A percentile compares a stretch with the other conserved stretches of the same genome.
Conservation (phyloP, 306 rosid species). For the Carpinus fangiana region DNA sequence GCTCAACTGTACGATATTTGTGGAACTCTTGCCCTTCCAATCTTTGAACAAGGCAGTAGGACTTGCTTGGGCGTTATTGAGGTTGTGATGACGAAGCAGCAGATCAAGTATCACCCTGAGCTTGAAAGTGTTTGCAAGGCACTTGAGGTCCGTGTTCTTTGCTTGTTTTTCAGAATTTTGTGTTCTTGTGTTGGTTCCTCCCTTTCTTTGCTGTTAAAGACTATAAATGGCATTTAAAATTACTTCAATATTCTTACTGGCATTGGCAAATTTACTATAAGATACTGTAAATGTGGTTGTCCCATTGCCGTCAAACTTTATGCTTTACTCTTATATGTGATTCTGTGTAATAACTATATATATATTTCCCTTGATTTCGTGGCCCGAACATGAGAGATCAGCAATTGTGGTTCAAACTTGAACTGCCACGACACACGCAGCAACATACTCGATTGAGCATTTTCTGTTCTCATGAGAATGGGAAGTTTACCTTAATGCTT, state of each 20-base stretch:
- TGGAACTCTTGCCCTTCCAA: slow-evolving; percentile 84
- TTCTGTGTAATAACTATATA: neutral
- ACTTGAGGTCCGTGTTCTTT: slow-evolving; percentile 70
- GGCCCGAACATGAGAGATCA: neutral
- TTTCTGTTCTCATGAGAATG: too few relatives aligned
- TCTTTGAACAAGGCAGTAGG: slow-evolving; percentile 75
- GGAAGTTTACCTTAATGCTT: too few relatives aligned
- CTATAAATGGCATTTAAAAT: neutral
- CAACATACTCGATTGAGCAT: too few relatives aligned
- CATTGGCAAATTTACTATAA: neutral
- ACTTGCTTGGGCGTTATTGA: slow-evolving; percentile 90
- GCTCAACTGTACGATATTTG: slow-evolving; percentile 73
- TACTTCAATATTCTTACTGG: neutral
- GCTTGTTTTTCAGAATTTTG: slow-evolving; percentile 19
- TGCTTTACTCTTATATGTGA: neutral
- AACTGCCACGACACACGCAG: too few relatives aligned
- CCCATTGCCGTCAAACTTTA: neutral
- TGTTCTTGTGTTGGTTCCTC: neutral
- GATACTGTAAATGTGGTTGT: neutral
- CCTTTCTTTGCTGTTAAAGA: neutral
- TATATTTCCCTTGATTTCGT: neutral
- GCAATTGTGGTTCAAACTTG: neutral
- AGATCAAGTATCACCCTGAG: slow-evolving; percentile 62
- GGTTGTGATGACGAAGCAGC: slow-evolving; percentile 74
- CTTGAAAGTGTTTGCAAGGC: slow-evolving; percentile 83